Evolutionary conservation across 768 basidiomycete genomes (phyloP), one percentile per base, ranked within the genome.

Genomic region (Punctularia strigosozonata): DNA sequence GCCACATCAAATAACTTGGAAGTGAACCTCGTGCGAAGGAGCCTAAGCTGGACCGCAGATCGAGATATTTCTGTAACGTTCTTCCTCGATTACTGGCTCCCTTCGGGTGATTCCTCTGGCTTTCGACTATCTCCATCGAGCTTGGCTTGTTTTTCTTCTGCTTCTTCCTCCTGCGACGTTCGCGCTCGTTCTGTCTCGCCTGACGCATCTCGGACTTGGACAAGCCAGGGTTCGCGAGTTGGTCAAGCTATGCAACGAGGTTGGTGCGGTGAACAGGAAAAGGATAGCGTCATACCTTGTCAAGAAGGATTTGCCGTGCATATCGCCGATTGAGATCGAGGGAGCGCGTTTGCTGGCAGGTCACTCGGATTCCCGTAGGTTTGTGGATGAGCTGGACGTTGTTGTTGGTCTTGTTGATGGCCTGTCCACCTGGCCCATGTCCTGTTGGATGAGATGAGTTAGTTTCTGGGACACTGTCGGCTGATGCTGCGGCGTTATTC

Each of bases 371-470:
- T 4, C 89, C 86, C 15, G 86, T 88, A 2, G 91, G 90, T 48
- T 77, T 81, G 55, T 97, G 91, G 28, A 88, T 61, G 21, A 97
- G 66, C 53, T 90, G 88, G 20, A 94, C 90, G 52, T 87, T 84
- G 59, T 91, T 79, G 65, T 81, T 73, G 43, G 87, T 89, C 64
- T 95, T 97, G 67, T 97, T 94, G 55, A 94, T 80, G 20, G 88
- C 90, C 67, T 97, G 91, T n/a, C 91, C 91, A 21, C 91, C 91
- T 44, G 90, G 89, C 14, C 89, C 91, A 52, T 85, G 80, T 32
- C 88, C 88, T 90, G 51, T 20, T 35, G 2, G 18, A 32, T 1
- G 36, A 14, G 36, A 33, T n/a, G 25, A 22, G 18, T 40, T 37
- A 24, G 43, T 43, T 25, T 44, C 38, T 17, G 37, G 31, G 38